These are phyloP conservation scores for Xylariales sp. DNA, from an alignment of 2,329 filamentous ascomycete species.

Conservation along the genomic window DNA sequence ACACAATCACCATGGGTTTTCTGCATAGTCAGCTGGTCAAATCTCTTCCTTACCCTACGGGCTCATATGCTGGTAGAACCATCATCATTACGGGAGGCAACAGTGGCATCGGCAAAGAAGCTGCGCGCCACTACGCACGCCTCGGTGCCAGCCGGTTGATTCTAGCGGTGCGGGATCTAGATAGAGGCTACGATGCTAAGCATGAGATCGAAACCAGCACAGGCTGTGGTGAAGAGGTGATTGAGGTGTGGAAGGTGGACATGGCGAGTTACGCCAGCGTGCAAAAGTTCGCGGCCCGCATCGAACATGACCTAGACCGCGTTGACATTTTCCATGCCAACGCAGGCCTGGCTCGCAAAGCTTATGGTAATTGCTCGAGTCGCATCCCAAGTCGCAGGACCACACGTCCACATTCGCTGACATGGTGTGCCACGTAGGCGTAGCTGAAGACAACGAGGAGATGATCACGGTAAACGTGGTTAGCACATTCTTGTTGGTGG, in stretches of 20 bases:
- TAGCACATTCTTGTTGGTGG: conserved; percentile 43
- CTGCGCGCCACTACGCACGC: conserved; percentile 23
- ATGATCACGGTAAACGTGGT: conserved; percentile 50
- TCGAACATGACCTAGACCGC: conserved; percentile 30
- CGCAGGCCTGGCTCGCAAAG: conserved; percentile 37
- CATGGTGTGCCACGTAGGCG: too few species aligned
- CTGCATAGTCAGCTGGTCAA: conserved; percentile 11
- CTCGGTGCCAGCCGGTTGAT: conserved; percentile 23
- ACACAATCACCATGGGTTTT: conserved; percentile 9
- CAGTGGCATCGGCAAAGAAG: conserved; percentile 30
- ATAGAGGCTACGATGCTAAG: conserved; percentile 33
- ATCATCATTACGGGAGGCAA: conserved; percentile 31
- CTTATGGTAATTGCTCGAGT: too few species aligned
- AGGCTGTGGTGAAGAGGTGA: conserved; percentile 15
- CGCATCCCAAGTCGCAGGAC: too few species aligned
- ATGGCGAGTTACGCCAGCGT: conserved; percentile 42
- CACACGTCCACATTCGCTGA: too few species aligned
- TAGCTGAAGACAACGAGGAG: conserved; percentile 41
- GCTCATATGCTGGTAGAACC: conserved; percentile 23
- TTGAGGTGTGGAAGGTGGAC: conserved; percentile 49
- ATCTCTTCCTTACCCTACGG: conserved; percentile 17
- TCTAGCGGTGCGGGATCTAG: conserved; percentile 27
- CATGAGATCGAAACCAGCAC: conserved; percentile 28
- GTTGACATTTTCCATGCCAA: conserved; percentile 41
- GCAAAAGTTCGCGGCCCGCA: conserved; percentile 34